Conservation (phyloP, 345 rosid species). For the Gossypium stocksii region DNA sequence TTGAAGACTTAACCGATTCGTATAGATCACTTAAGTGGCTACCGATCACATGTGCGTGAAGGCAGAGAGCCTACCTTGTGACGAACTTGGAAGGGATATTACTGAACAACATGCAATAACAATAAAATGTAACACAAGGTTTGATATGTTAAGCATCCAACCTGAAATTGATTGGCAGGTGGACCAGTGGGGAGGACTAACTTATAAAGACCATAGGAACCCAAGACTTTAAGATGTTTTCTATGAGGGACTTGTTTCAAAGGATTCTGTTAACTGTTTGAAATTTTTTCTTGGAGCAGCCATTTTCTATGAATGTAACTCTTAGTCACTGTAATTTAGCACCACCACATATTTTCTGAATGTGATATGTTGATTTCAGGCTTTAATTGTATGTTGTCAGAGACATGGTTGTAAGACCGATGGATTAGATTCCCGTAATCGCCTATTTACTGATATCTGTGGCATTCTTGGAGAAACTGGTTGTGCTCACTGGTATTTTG, state of each 20-base stretch:
- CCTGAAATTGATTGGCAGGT: background rate
- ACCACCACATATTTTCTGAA: background rate
- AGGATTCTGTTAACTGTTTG: background rate
- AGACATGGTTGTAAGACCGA: conserved; percentile 25
- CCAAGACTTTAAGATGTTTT: background rate
- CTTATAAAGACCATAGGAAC: background rate
- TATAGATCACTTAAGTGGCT: background rate
- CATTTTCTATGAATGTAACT: background rate
- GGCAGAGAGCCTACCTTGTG: background rate
- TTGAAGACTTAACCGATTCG: background rate
- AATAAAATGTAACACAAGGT: background rate
- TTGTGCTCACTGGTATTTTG: conserved; percentile 45
- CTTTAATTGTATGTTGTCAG: conserved; percentile 44
- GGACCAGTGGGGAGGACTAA: background rate
- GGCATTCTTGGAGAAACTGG: conserved; percentile 44
- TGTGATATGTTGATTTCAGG: conserved; percentile 50
- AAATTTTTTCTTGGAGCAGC: background rate
- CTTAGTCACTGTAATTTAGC: background rate
- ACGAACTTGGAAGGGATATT: background rate
- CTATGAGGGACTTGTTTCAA: background rate
- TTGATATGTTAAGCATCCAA: background rate
- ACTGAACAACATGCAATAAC: background rate
- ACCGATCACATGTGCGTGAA: background rate
- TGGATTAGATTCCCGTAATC: conserved; percentile 31
- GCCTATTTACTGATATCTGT: conserved; percentile 53